Conservation (phyloP, 2,329 filamentous ascomycete genomes). For the Diaporthe caulivora region DNA sequence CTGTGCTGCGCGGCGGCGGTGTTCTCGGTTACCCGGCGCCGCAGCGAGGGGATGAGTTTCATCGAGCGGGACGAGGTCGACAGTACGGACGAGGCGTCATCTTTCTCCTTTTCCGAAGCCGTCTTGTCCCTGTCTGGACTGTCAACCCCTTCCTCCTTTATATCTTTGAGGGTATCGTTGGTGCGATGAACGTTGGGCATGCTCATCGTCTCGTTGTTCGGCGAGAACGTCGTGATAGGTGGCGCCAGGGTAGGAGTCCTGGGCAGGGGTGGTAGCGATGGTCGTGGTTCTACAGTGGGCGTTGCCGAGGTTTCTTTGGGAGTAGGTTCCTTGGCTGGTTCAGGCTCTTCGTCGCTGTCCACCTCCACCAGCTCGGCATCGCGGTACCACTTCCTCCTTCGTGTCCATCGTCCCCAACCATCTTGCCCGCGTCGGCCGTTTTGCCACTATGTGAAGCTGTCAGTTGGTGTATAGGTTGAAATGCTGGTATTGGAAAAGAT, state of each 20-base stretch:
- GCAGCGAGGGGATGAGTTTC: constrained; percentile 56
- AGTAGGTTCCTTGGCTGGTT: constrained; percentile 38
- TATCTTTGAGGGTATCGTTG: constrained; percentile 40
- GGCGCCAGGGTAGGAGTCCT: constrained; percentile 37
- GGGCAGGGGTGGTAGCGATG: constrained; percentile 47
- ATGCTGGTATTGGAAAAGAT: constrained; percentile 43
- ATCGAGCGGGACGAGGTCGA: constrained; percentile 61
- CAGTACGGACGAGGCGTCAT: constrained; percentile 60
- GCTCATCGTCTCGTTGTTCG: constrained; percentile 34
- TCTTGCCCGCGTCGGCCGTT: constrained; percentile 86
- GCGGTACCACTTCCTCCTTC: constrained; percentile 94
- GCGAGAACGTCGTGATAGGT: constrained; percentile 30
- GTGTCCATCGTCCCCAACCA: constrained; percentile 94
- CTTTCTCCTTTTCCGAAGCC: constrained; percentile 43
- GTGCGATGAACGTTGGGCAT: constrained; percentile 33
- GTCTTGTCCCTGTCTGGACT: constrained; percentile 29
- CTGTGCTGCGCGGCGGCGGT: constrained; percentile 34
- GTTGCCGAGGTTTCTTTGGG: constrained; percentile 53
- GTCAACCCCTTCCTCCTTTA: constrained; percentile 33
- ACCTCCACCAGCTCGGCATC: constrained; percentile 95
- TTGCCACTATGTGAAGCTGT: constrained; percentile 75
- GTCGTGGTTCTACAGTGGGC: constrained; percentile 46
- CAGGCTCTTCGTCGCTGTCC: constrained; percentile 50
- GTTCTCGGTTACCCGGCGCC: constrained; percentile 55
- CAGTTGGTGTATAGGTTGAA: not conserved